A percentile compares a stretch with the other conserved stretches of the same genome.
phyloP scores from a whole-genome alignment of 176 grass and related monocot species.

The Otatea glauca region DNA sequence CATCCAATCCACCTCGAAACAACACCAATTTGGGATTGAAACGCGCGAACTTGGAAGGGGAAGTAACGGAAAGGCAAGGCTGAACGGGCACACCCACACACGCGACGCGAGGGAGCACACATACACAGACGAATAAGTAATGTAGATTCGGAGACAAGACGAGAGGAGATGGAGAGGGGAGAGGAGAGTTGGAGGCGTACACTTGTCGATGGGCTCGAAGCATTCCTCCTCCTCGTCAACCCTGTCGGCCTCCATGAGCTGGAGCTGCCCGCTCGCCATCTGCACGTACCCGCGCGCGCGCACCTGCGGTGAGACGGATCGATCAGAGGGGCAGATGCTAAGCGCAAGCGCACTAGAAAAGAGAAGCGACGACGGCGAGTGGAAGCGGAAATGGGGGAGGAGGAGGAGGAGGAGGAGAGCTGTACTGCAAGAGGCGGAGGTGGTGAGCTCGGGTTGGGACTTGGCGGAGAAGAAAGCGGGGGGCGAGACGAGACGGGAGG shows the following conservation, averaged over 20 bases:
- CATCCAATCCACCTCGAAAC: not conserved
- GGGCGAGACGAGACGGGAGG: no score
- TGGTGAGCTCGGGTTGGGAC: no score
- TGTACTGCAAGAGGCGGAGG: no score
- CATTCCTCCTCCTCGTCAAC: constrained; percentile 76
- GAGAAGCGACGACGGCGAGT: not conserved
- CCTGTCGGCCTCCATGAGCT: constrained; percentile 78
- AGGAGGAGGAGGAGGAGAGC: no score
- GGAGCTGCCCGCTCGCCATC: constrained; percentile 75
- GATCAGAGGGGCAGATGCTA: not conserved
- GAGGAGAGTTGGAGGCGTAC: constrained; percentile 33
- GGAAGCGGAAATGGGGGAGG: not conserved
- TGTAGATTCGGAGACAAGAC: not conserved
- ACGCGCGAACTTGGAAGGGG: not conserved
- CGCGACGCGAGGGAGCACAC: not conserved
- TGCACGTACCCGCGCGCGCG: not conserved
- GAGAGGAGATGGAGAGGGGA: not conserved
- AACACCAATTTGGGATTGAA: not conserved
- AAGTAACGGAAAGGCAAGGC: not conserved
- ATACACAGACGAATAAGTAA: constrained; percentile 25
- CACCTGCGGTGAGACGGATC: constrained; percentile 2
- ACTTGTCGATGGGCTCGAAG: constrained; percentile 92
- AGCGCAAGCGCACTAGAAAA: not conserved
- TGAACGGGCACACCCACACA: not conserved
- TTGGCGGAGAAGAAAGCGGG: no score